Evolutionary conservation across 495 filamentous ascomycete genomes (phyloP).

Genomic region (Rostrohypoxylon terebratum): DNA sequence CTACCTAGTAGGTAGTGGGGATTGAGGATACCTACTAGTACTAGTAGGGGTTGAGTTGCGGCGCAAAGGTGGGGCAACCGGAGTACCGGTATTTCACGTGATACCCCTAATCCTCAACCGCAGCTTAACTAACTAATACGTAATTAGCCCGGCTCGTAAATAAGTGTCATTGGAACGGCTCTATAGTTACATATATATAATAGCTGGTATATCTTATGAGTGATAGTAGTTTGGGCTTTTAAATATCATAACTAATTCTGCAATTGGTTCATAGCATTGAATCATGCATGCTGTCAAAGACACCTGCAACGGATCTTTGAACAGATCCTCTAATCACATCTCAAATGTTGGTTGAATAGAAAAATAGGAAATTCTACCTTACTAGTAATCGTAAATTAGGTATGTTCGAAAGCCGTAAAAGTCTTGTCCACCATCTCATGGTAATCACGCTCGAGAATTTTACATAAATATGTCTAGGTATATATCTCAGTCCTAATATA

Average conservation of each 20-base stretch:
- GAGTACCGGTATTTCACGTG: conserved; percentile 22
- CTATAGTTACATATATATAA: neutral
- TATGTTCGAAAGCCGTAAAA: neutral
- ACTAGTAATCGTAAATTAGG: neutral
- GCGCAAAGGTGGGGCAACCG: conserved; percentile 7
- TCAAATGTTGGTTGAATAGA: too few species aligned
- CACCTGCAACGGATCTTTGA: too few species aligned
- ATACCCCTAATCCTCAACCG: conserved; percentile 27
- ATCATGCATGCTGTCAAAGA: too few species aligned
- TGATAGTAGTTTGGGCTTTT: too few species aligned
- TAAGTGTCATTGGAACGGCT: neutral
- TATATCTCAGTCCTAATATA: too few species aligned
- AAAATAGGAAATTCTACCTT: too few species aligned
- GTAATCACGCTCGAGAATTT: too few species aligned
- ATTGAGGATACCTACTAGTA: conserved; percentile 3
- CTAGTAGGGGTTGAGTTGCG: neutral
- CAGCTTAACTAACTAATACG: neutral
- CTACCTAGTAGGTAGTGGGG: too few species aligned
- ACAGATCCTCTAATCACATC: too few species aligned
- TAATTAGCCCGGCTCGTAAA: neutral
- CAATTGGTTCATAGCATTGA: too few species aligned
- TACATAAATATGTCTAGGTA: too few species aligned
- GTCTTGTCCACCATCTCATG: too few species aligned
- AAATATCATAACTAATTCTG: neutral
- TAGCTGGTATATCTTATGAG: neutral